These are phyloP conservation scores for Colletotrichum abscissum DNA, from an alignment of 2,329 filamentous ascomycete species.

Conservation along the genomic window DNA sequence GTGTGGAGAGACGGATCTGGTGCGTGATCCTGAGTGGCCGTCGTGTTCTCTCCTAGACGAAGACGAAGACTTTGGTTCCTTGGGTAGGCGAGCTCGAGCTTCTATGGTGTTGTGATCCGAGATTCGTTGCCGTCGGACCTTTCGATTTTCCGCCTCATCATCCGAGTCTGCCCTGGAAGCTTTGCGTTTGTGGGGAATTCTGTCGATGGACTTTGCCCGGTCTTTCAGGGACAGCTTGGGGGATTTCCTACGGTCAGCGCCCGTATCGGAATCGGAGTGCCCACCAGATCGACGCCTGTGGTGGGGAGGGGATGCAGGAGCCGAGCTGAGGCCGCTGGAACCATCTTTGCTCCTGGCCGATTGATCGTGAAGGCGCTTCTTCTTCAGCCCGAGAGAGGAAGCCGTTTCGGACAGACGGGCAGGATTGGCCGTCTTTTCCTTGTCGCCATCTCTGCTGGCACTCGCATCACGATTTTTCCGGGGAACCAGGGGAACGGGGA, in stretches of 20 bases:
- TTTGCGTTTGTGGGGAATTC: slow-evolving; percentile 64
- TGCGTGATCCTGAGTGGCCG: slow-evolving; percentile 39
- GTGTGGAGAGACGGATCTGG: slow-evolving; percentile 70
- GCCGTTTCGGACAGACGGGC: slow-evolving; percentile 43
- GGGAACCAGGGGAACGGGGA: slow-evolving; percentile 40
- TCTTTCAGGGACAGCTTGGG: slow-evolving; percentile 60
- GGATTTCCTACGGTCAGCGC: slow-evolving; percentile 55
- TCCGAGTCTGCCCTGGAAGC: slow-evolving; percentile 66
- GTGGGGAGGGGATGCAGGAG: slow-evolving; percentile 65
- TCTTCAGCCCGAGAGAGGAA: slow-evolving; percentile 50
- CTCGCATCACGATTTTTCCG: slow-evolving; percentile 48
- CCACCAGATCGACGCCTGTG: slow-evolving; percentile 50
- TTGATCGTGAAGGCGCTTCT: slow-evolving; percentile 59
- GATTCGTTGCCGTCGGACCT: slow-evolving; percentile 64
- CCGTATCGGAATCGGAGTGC: slow-evolving; percentile 67
- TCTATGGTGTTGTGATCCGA: slow-evolving; percentile 49
- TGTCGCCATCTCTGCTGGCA: slow-evolving; percentile 49
- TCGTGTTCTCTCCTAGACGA: slow-evolving; percentile 46
- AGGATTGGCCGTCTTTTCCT: slow-evolving; percentile 45
- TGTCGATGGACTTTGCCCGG: slow-evolving; percentile 60
- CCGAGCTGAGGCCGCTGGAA: slow-evolving; percentile 69
- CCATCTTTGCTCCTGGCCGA: slow-evolving; percentile 58
- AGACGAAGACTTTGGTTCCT: slow-evolving; percentile 47
- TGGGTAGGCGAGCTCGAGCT: slow-evolving; percentile 22
- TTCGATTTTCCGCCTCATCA: slow-evolving; percentile 66